Evolutionary conservation across 179 eudicot genomes (phyloP).

Genomic region (Vitellaria paradoxa): DNA sequence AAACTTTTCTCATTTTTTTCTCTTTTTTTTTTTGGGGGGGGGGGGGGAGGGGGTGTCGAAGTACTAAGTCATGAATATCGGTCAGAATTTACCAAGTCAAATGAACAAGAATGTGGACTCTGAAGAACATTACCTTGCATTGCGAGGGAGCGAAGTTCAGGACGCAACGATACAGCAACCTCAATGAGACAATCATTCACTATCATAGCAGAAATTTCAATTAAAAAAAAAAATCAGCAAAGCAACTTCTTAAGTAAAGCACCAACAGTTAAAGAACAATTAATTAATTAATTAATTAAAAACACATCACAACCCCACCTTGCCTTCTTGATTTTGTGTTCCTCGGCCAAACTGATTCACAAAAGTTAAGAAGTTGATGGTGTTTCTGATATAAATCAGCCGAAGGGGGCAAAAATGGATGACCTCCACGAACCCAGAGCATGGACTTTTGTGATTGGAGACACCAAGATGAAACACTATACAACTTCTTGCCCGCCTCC

Average conservation of each 20-base stretch:
- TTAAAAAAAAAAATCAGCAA: background rate
- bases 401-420: slow-evolving; percentile 69
- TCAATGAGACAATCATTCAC: slow-evolving; percentile 32
- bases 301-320: slow-evolving; percentile 32
- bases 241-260: background rate
- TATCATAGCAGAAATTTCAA: slow-evolving; percentile 22
- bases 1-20: background rate
- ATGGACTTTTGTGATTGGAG: slow-evolving; percentile 65
- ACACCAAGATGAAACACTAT: slow-evolving; percentile 32
- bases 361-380: slow-evolving; percentile 50
- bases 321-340: slow-evolving; percentile 28
- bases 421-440: slow-evolving; percentile 93
- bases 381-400: slow-evolving; percentile 59
- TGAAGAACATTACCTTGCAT: slow-evolving; percentile 52
- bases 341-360: slow-evolving; percentile 57
- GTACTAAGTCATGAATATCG: background rate
- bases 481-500: slow-evolving; percentile 47
- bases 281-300: too few relatives aligned
- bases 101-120: background rate
- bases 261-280: too few relatives aligned
- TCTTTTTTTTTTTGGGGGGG: too few relatives aligned
- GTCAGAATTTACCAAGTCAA: background rate
- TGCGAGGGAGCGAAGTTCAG: slow-evolving; percentile 68
- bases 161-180: slow-evolving; percentile 45
- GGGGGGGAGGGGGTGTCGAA: too few relatives aligned